These are phyloP conservation scores for Candida sp. DNA, from an alignment of 1,139 yeast genomes.

Conservation along the genomic window DNA sequence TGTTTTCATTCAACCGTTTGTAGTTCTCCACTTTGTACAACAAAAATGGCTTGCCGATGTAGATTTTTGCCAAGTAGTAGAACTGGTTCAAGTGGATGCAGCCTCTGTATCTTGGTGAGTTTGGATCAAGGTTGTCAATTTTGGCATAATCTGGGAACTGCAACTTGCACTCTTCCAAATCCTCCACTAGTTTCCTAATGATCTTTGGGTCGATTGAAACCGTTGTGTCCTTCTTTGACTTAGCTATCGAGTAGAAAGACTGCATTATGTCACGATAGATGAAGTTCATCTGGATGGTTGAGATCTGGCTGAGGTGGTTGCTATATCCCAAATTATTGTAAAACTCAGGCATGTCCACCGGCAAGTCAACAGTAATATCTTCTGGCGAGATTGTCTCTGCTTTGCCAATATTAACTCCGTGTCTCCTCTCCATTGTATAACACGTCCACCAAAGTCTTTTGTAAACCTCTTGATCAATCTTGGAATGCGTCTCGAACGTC, in stretches of 20 bases:
- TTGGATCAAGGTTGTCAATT: constrained; percentile 13
- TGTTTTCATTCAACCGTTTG: constrained; percentile 8
- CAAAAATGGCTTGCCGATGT: constrained; percentile 23
- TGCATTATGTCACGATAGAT: constrained; percentile 19
- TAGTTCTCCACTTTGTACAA: constrained; percentile 20
- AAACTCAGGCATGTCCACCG: constrained; percentile 14
- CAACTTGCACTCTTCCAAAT: constrained; percentile 16
- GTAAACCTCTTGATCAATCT: constrained; percentile 15
- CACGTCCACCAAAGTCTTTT: constrained; percentile 23
- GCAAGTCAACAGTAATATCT: constrained; percentile 18
- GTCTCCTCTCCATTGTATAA: constrained; percentile 20
- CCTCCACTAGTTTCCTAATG: constrained; percentile 17
- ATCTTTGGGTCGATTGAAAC: constrained; percentile 17
- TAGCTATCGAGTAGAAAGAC: constrained; percentile 10
- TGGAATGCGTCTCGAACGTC: constrained; percentile 9
- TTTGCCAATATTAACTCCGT: constrained; percentile 20
- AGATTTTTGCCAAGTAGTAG: constrained; percentile 20
- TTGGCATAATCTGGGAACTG: constrained; percentile 16
- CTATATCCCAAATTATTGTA: constrained; percentile 17
- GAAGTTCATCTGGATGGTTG: constrained; percentile 16
- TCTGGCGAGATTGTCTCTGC: constrained; percentile 15
- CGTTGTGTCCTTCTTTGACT: constrained; percentile 10
- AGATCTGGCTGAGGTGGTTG: constrained; percentile 18
- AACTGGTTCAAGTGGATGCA: constrained; percentile 19
- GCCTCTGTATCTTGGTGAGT: constrained; percentile 14